Conservation (phyloP, 495 filamentous ascomycete species). For the Lichenothelia convexa region DNA sequence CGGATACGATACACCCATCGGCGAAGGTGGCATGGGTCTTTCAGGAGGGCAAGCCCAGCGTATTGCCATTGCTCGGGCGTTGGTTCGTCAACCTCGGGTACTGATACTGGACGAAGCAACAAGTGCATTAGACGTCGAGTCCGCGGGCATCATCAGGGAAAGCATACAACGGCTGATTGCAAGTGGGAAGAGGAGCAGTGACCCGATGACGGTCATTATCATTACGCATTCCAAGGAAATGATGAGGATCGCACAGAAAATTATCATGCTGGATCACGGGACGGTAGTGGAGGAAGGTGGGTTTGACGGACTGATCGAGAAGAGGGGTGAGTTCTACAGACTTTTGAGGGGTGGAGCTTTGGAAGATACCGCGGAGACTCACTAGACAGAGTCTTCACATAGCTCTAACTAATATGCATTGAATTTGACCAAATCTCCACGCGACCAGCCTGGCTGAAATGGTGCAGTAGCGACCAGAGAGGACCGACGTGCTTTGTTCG, state of each 20-base stretch:
- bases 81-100: conserved; percentile 48
- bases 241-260: conserved; percentile 57
- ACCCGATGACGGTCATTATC: conserved; percentile 42
- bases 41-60: conserved; percentile 78
- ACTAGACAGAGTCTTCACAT: too few relatives aligned
- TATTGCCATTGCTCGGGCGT: conserved; percentile 62
- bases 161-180: conserved; percentile 37
- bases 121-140: conserved; percentile 53
- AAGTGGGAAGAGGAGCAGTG: conserved; percentile 7
- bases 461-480: too few relatives aligned
- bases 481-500: too few relatives aligned
- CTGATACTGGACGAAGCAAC: conserved; percentile 84
- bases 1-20: conserved; percentile 60
- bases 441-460: too few relatives aligned
- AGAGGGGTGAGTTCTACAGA: conserved; percentile 22
- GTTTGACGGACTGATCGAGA: conserved; percentile 34
- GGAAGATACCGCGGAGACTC: too few relatives aligned
- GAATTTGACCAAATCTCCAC: too few relatives aligned
- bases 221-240: conserved; percentile 68
- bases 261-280: conserved; percentile 55
- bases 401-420: too few relatives aligned
- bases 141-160: conserved; percentile 44
- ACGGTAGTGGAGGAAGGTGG: conserved; percentile 44
- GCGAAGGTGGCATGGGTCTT: conserved; percentile 56
- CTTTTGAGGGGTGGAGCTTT: conserved; percentile 16